Evolutionary conservation across 768 basidiomycete genomes (phyloP).

Genomic region (Polyporus arcularius): DNA sequence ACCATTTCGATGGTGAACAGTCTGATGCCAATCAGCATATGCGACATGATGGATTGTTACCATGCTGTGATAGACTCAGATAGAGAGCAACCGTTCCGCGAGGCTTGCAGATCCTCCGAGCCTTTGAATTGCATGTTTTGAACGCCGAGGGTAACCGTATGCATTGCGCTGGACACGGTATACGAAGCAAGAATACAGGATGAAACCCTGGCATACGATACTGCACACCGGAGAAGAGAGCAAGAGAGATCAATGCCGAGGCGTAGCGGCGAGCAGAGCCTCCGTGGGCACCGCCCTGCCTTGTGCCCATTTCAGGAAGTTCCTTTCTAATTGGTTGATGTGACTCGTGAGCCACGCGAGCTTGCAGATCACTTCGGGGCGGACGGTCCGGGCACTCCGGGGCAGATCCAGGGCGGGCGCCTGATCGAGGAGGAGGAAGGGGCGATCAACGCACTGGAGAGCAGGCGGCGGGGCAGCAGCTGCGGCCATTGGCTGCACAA

Average conservation of each 20-base stretch:
- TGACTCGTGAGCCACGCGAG: not conserved
- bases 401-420: not conserved
- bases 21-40: conserved; percentile 16
- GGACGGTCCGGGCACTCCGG: not conserved
- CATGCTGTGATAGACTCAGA: conserved; percentile 8
- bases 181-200: too few species aligned
- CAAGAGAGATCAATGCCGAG: not conserved
- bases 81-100: too few species aligned
- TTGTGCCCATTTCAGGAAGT: not conserved
- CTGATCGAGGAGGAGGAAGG: not conserved
- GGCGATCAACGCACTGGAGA: too few species aligned
- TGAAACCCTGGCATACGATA: not conserved
- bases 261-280: conserved; percentile 12
- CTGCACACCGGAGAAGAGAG: not conserved
- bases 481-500: not conserved
- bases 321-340: not conserved
- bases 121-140: too few species aligned
- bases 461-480: too few species aligned
- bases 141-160: too few species aligned
- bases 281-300: not conserved
- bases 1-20: not conserved
- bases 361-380: not conserved
- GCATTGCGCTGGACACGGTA: too few species aligned
- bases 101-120: too few species aligned
- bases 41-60: conserved; percentile 21